Conservation (phyloP, 257 asterid species). For the Penstemon davidsonii region DNA sequence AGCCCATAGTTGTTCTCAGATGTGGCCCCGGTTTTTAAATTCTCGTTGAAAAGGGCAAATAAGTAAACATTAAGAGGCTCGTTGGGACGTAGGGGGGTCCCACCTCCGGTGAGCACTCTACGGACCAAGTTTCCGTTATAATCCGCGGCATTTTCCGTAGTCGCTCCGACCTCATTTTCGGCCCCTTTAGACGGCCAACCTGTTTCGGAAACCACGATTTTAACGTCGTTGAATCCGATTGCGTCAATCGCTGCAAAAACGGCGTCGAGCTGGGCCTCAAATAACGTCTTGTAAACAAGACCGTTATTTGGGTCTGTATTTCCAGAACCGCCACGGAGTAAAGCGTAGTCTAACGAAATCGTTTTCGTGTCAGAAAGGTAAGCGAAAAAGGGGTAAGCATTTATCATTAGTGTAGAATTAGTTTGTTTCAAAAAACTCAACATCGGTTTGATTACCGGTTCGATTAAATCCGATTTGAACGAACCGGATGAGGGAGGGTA, state of each 20-base stretch:
- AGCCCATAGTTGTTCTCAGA: slow-evolving; percentile 80
- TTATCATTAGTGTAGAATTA: slow-evolving; percentile 70
- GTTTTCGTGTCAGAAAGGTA: slow-evolving; percentile 62
- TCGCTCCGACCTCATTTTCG: slow-evolving; percentile 61
- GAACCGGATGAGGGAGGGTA: slow-evolving; percentile 86
- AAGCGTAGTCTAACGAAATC: slow-evolving; percentile 66
- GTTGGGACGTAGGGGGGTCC: slow-evolving; percentile 72
- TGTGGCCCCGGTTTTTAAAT: slow-evolving; percentile 70
- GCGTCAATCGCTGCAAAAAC: slow-evolving; percentile 71
- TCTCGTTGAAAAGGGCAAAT: slow-evolving; percentile 86
- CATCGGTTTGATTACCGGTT: slow-evolving; percentile 85
- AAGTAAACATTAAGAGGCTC: slow-evolving; percentile 61
- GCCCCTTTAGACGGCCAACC: slow-evolving; percentile 98
- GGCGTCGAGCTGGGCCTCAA: slow-evolving; percentile 90
- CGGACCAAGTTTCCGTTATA: slow-evolving; percentile 81
- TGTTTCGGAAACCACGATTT: slow-evolving; percentile 64
- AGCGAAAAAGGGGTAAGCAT: slow-evolving; percentile 78
- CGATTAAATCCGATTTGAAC: slow-evolving; percentile 57
- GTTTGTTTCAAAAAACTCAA: slow-evolving; percentile 53
- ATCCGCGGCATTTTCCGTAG: slow-evolving; percentile 57
- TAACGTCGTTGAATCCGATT: slow-evolving; percentile 44
- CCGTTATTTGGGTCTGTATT: slow-evolving; percentile 62
- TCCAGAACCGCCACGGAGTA: slow-evolving; percentile 53
- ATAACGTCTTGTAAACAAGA: slow-evolving; percentile 53
- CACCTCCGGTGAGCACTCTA: slow-evolving; percentile 59